Evolutionary conservation across 306 rosid species (phyloP).

Genomic region (Morella rubra): DNA sequence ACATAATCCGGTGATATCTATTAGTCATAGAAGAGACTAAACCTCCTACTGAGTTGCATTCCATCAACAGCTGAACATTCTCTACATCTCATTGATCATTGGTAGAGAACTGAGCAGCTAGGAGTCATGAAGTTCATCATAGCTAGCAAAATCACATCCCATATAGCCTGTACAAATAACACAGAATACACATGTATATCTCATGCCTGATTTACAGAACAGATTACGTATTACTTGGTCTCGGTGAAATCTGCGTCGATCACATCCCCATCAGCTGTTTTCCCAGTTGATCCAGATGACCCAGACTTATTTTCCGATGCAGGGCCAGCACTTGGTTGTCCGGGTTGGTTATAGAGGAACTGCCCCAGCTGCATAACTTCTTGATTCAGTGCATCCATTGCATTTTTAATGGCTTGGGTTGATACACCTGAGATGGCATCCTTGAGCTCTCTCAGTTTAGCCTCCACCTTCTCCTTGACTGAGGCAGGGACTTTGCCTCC

Average conservation of each 20-base stretch:
- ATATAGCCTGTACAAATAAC: not conserved
- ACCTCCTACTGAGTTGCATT: not conserved
- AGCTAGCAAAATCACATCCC: not conserved
- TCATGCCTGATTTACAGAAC: too few species aligned
- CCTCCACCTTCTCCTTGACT: conserved; percentile 87
- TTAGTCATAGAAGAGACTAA: not conserved
- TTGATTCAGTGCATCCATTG: conserved; percentile 86
- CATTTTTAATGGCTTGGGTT: conserved; percentile 70
- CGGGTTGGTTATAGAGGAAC: conserved; percentile 85
- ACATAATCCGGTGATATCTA: not conserved
- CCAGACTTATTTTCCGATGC: conserved; percentile 61
- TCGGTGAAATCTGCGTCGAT: conserved; percentile 86
- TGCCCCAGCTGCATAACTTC: conserved; percentile 93
- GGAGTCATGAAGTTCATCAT: not conserved
- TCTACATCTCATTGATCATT: not conserved
- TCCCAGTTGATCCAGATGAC: conserved; percentile 54
- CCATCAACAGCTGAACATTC: not conserved
- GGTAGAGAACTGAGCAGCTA: not conserved
- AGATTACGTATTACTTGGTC: conserved; percentile 35
- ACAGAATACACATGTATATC: not conserved
- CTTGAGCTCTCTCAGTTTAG: conserved; percentile 74
- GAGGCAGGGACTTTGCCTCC: conserved; percentile 82
- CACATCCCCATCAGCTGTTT: conserved; percentile 56
- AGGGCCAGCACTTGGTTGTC: conserved; percentile 43
- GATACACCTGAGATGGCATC: conserved; percentile 75